Base-by-base conservation (phyloP, 2,329 filamentous ascomycete genomes). In the Fusarium piperis region DNA sequence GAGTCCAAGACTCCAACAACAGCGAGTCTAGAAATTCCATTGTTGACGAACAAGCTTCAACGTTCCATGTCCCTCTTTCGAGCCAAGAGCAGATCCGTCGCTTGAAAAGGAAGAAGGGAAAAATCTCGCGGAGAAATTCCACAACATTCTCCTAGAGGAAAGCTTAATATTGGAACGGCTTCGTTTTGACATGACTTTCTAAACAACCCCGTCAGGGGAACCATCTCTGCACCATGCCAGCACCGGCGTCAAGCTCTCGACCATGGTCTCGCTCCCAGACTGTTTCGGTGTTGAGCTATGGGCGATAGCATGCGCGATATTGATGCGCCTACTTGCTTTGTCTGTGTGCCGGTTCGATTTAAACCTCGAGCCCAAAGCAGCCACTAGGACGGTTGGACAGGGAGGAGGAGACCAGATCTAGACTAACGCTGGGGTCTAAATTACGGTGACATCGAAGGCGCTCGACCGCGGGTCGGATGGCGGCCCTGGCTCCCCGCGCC, bases 1-100 rank as follows among this genome's bases (percentile, higher is more conserved):
- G 74, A 16, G 76, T 60, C 78, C 78, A 79, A 16, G 78, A 79
- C 68, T 79, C 78, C 7, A 79, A 64, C 23, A 71, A 53, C 53
- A 79, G 51, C 18, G 68, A 70, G 2, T 75, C 70, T 20, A 58
- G 58, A 11, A 79, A 69, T 5, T 79, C 73, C 78, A 79, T 79
- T 41, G 44, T 12, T 67, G 44, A 52, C 30, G 13, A 18, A 3
- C 26, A 57, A 20, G 38, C 20, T 51, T 61, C 44, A 39, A 39
- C 16, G 13, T 51, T 18, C 46, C 41, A 32, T 12, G 13, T 23
- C 23, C 56, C 57, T 44, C 8, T 15, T 20, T 20, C 30, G 33
- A 23, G 15, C 30, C 33, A 56, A 11, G 8, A 32, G 46, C 46
- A 51, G 46, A 51, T 16, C 7, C 28, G 41, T 13, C 26, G 1